Evolutionary conservation across 805 yeast genomes (phyloP).

Genomic region (Teunomyces funiuensis): DNA sequence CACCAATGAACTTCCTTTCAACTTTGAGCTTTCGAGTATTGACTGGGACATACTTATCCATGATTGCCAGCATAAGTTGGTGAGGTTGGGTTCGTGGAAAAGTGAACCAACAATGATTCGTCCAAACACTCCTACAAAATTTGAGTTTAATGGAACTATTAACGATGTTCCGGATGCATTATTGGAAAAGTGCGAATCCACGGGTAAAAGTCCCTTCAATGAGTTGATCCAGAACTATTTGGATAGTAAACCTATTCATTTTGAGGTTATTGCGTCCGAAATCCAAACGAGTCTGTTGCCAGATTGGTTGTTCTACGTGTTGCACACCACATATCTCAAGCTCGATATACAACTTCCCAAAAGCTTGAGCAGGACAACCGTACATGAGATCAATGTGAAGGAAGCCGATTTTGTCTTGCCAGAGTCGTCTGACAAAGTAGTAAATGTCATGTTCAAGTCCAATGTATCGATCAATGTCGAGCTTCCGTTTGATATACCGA

Average conservation of each 20-base stretch:
- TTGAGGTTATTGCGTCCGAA: conserved; percentile 19
- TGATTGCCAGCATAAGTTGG: conserved; percentile 22
- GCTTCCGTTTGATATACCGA: conserved; percentile 1
- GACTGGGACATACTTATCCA: conserved; percentile 29
- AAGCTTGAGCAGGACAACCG: background rate
- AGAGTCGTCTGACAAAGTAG: background rate
- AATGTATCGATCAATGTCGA: conserved; percentile 6
- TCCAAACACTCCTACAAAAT: conserved; percentile 15
- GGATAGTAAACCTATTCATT: conserved; percentile 16
- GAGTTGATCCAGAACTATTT: conserved; percentile 18
- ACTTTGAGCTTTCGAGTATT: conserved; percentile 17
- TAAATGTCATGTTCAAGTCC: conserved; percentile 6
- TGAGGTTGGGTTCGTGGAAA: conserved; percentile 25
- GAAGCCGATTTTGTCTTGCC: background rate
- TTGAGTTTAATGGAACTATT: conserved; percentile 22
- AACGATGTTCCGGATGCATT: conserved; percentile 18
- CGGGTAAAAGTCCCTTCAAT: conserved; percentile 21
- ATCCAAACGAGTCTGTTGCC: conserved; percentile 17
- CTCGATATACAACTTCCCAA: conserved; percentile 12
- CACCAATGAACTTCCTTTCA: conserved; percentile 17
- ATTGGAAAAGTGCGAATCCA: conserved; percentile 18
- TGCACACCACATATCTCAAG: conserved; percentile 13
- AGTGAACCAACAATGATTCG: conserved; percentile 11
- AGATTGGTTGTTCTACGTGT: conserved; percentile 23
- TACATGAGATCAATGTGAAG: background rate